Evolutionary conservation across 1,139 yeast genomes (phyloP), one percentile per base, ranked within the genome.

Genomic region (Candida freyschussii): DNA sequence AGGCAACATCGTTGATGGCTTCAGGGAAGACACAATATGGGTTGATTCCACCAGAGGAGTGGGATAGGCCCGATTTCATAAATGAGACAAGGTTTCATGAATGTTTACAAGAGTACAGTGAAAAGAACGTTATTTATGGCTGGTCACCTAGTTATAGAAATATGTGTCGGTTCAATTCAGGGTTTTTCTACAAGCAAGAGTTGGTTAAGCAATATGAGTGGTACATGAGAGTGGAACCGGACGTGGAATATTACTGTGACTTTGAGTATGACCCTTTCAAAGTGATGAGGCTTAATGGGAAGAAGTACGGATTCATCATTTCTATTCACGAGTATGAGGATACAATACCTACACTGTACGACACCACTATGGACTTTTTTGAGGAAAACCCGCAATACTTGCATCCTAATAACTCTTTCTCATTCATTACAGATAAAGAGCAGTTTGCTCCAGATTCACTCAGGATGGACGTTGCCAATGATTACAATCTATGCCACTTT

Each of bases 141-240:
- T 76, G 70, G 40, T 67, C 85, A 13, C 67, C 67, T 42, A 79
- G 94, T 1, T 91, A 91, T 56, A 76, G 95, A 47, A 78, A 79
- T 50, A 80, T 80, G 89, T 80, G 89, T 53, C 69, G 89, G 8
- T 84, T 78, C 60, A 82, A 87, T 51, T 79, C 93, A 3, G 95
- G 96, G 0, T 76, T 64, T 50, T 89, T 89, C 58, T 86, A 72
- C 59, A 70, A 78, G 40, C 95, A 87, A 48, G 74, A 76, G 23
- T 59, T 86, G 25, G 66, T 87, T 40, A 56, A 63, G 26, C 62
- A 75, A 34, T 78, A 81, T 50, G 86, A 84, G 41, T 89, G 84
- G 72, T 89, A 89, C 62, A 87, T 95, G 78, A 65, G 98, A 37
- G 95, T 89, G 3, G 98, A 89, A 56, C 97, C 98, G 0, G 77